Evolutionary conservation across 768 basidiomycete genomes (phyloP).

Genomic region (Boletellus ananas): DNA sequence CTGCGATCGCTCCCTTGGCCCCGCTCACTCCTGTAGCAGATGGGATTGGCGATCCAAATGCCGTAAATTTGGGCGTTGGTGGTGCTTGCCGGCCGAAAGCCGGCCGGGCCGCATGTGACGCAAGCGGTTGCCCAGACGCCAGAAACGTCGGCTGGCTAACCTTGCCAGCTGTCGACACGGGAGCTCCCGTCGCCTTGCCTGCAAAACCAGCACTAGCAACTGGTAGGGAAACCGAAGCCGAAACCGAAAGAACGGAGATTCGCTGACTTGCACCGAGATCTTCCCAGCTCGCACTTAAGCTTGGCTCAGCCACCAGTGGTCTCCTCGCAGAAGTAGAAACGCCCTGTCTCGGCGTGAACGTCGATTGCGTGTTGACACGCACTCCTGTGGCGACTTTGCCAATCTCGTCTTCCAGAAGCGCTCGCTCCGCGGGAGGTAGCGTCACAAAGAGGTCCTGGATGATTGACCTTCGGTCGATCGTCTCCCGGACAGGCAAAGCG

Average conservation of each 20-base stretch:
- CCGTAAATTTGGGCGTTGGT: slow-evolving; percentile 23
- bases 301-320: slow-evolving; percentile 29
- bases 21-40: background rate
- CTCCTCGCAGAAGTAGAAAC: slow-evolving; percentile 17
- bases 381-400: slow-evolving; percentile 33
- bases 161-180: background rate
- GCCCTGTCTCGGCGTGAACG: slow-evolving; percentile 2
- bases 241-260: slow-evolving; percentile 6
- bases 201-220: background rate
- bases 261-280: slow-evolving; percentile 35
- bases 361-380: slow-evolving; percentile 6
- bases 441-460: slow-evolving; percentile 65
- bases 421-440: slow-evolving; percentile 60
- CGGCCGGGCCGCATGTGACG: slow-evolving; percentile 1
- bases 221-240: slow-evolving; percentile 7
- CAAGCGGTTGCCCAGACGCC: slow-evolving; percentile 6
- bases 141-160: background rate
- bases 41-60: slow-evolving; percentile 25
- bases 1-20: slow-evolving; percentile 10
- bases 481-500: slow-evolving; percentile 19
- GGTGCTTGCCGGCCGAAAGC: slow-evolving; percentile 1
- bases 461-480: slow-evolving; percentile 56
- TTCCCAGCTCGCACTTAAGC: slow-evolving; percentile 65
- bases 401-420: slow-evolving; percentile 58
- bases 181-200: slow-evolving; percentile 2